Base-by-base conservation (phyloP, 495 filamentous ascomycete genomes). In the Penicillium taxi region DNA sequence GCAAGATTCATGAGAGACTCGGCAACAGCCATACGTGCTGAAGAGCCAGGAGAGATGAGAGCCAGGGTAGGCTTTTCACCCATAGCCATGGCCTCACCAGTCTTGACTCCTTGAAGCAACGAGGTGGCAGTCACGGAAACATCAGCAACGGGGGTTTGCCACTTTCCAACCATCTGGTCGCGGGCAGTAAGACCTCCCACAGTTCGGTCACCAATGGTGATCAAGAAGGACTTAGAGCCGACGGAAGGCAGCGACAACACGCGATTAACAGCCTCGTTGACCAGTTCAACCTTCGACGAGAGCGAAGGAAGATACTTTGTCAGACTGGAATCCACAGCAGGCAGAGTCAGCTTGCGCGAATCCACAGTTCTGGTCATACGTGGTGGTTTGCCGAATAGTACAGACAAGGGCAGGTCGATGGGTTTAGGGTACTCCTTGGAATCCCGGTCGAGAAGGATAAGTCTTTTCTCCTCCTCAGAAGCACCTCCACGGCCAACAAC, bases 51-150 rank as follows among this genome's bases (percentile, higher is more conserved):
- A 9, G 85, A 94, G 35, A 98, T 94, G 7, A 96, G 68, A 11
- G 93, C 93, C 25, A 96, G 61, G 0, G 78, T 83, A 11, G 93
- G 88, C 63, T 84, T 94, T 62, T 96, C 90, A 20, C 91, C 91
- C 80, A 96, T 94, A 0, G 87, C 84, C 86, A 96, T 94, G 6
- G 89, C 86, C 60, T 96, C 91, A 42, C 91, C 91, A 30, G 85
- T 86, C 50, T 72, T 80, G 4, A 82, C 69, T 12, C 80, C 81
- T 12, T 75, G 56, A 20, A 72, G 74, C 44, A 96, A 74, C 1
- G 86, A 81, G 0, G 88, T 85, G 0, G 83, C 78, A 8, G 90
- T 96, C 13, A 98, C 89, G 3, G 86, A 86, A 26, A 91, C 86
- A 53, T 98, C 88, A 4, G 91, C 77, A 7, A 98, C 87, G 9